A percentile compares a stretch with the other conserved stretches of the same genome.
Evolutionary conservation across 2,329 filamentous ascomycete species (phyloP).

Genomic region (Fusarium circinatum): DNA sequence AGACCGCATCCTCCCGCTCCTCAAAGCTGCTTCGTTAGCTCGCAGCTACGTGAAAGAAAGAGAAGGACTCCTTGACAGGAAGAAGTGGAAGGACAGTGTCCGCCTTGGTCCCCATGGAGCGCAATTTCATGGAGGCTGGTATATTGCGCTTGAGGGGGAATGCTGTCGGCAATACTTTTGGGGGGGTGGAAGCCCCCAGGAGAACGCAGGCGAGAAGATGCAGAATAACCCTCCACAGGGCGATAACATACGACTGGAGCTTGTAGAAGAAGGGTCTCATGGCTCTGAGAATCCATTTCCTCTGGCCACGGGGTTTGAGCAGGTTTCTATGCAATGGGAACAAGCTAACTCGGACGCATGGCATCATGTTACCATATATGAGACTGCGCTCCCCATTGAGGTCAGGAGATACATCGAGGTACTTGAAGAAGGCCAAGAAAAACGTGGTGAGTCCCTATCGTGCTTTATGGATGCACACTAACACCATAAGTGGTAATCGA

Average conservation of each 20-base stretch:
- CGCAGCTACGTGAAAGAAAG: fast-evolving
- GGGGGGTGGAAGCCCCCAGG: background rate
- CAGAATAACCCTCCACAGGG: fast-evolving
- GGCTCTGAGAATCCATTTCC: background rate
- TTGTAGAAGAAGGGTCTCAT: background rate
- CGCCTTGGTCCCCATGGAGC: fast-evolving
- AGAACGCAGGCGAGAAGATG: background rate
- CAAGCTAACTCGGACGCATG: fast-evolving
- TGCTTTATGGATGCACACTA: fast-evolving
- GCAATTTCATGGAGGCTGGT: fast-evolving
- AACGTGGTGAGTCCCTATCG: background rate
- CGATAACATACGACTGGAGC: background rate
- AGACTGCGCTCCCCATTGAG: background rate
- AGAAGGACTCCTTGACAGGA: background rate
- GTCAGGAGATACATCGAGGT: background rate
- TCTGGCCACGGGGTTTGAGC: fast-evolving
- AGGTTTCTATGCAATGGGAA: background rate
- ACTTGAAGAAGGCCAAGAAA: background rate
- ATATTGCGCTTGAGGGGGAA: background rate
- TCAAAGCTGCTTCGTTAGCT: fast-evolving
- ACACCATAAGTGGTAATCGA: background rate
- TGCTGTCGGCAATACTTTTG: too few relatives aligned
- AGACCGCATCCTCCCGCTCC: too few relatives aligned
- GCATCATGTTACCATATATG: background rate
- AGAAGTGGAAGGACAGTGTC: background rate